Conservation (phyloP, 352 stramenopile species). For the Bremia lactucae region DNA sequence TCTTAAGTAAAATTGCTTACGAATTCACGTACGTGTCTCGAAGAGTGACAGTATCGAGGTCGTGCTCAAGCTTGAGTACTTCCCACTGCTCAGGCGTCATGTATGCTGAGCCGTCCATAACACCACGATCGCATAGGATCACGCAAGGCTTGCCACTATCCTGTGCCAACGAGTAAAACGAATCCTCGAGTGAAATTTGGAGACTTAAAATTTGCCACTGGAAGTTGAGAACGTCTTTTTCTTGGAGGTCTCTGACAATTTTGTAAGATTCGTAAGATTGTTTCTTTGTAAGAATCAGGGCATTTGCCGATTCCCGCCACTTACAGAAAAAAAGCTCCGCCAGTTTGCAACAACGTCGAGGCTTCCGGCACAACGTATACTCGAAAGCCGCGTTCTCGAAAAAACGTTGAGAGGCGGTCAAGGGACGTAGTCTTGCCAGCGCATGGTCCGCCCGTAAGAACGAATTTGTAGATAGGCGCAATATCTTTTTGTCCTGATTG, state of each 20-base stretch:
- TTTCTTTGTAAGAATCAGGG: conserved; percentile 7
- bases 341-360: conserved; percentile 90
- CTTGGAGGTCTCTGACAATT: conserved; percentile 47
- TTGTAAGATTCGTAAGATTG: too few relatives aligned
- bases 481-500: conserved; percentile 58
- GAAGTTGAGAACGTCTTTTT: conserved; percentile 80
- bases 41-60: conserved; percentile 77
- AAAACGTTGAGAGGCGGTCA: conserved; percentile 85
- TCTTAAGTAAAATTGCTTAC: background rate
- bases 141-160: conserved; percentile 81
- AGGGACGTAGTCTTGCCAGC: conserved; percentile 93
- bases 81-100: conserved; percentile 87
- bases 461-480: conserved; percentile 86
- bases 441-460: conserved; percentile 91
- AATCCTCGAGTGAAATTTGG: conserved; percentile 77
- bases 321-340: conserved; percentile 84
- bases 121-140: conserved; percentile 91
- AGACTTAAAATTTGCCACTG: conserved; percentile 81
- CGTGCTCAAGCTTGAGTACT: conserved; percentile 64
- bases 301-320: conserved; percentile 12
- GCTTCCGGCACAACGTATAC: conserved; percentile 93
- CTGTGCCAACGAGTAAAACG: conserved; percentile 73
- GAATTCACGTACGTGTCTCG: conserved; percentile 51
- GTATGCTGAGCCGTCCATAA: conserved; percentile 94
- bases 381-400: conserved; percentile 88